phyloP scores from a whole-genome alignment of 495 filamentous ascomycete genomes.

The Talaromyces trachyspermus region DNA sequence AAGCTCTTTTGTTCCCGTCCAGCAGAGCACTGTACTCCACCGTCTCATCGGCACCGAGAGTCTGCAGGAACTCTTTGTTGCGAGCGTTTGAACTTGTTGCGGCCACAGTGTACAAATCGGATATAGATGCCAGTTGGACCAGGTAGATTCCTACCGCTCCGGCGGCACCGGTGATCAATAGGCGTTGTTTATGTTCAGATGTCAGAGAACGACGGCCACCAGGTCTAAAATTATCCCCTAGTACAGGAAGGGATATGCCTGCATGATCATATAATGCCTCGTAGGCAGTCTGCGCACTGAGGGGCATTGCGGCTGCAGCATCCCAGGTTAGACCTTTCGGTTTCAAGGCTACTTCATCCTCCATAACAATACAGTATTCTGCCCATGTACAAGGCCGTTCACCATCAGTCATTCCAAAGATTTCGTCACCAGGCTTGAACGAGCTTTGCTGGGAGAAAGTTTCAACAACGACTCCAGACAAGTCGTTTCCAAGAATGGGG shows the following conservation, averaged over 20 bases:
- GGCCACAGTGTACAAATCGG: constrained; percentile 20
- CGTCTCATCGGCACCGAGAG: constrained; percentile 21
- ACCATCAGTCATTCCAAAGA: constrained; percentile 26
- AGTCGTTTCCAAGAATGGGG: constrained; percentile 35
- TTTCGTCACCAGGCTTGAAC: constrained; percentile 23
- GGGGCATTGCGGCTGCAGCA: constrained; percentile 22
- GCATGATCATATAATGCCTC: constrained; percentile 28
- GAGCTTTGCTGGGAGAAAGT: constrained; percentile 8
- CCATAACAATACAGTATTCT: constrained; percentile 20
- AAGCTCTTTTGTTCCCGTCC: constrained; percentile 9
- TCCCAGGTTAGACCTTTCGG: constrained; percentile 15
- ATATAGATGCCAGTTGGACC: constrained; percentile 23
- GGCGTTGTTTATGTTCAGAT: neutral
- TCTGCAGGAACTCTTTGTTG: constrained; percentile 22
- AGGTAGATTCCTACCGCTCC: constrained; percentile 29
- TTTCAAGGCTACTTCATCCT: constrained; percentile 21
- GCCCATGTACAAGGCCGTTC: constrained; percentile 23
- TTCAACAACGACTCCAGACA: constrained; percentile 33
- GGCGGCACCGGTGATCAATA: constrained; percentile 28
- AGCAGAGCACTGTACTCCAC: constrained; percentile 21
- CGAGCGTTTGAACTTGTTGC: constrained; percentile 21
- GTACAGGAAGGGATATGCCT: constrained; percentile 7
- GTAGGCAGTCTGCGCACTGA: constrained; percentile 28
- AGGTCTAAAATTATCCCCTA: neutral
- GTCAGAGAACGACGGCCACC: neutral